Evolutionary conservation across 2,329 filamentous ascomycete genomes (phyloP).

Genomic region (Xylariales sp.): DNA sequence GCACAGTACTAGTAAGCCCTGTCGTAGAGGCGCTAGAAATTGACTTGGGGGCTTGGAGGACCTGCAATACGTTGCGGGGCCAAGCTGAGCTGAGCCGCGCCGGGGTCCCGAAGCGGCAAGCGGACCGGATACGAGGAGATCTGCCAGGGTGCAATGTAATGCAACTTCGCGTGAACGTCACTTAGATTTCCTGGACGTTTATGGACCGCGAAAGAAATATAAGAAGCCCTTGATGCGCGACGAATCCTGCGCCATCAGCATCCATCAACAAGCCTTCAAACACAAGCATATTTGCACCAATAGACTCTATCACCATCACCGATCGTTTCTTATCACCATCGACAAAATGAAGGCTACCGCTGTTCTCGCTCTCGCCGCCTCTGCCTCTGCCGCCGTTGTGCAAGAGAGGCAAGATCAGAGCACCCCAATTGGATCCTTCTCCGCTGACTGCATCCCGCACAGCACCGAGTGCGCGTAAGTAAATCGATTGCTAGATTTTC

Average conservation of each 20-base stretch:
- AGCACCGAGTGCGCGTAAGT: constrained; percentile 9
- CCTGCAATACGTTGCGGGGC: background rate
- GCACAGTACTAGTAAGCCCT: no score
- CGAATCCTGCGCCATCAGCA: no score
- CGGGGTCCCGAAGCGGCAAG: constrained; percentile 5
- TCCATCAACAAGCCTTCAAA: no score
- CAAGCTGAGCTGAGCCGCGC: background rate
- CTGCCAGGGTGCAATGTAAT: no score
- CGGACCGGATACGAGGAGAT: constrained; percentile 11
- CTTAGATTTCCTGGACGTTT: background rate
- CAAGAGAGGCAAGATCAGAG: constrained; percentile 8
- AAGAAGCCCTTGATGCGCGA: background rate
- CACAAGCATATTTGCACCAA: no score
- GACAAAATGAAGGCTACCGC: constrained; percentile 10
- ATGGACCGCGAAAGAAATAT: background rate
- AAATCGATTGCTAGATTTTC: background rate
- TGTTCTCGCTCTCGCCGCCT: constrained; percentile 8
- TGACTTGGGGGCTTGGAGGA: background rate
- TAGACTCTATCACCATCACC: background rate
- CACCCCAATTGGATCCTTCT: constrained; percentile 3
- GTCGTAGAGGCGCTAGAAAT: background rate
- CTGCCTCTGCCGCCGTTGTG: constrained; percentile 8
- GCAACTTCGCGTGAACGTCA: no score
- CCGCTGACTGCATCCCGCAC: constrained; percentile 12
- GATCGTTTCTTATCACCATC: no score